Evolutionary conservation across 2,329 filamentous ascomycete genomes (phyloP).

Genomic region (Aspergillus sclerotialis): DNA sequence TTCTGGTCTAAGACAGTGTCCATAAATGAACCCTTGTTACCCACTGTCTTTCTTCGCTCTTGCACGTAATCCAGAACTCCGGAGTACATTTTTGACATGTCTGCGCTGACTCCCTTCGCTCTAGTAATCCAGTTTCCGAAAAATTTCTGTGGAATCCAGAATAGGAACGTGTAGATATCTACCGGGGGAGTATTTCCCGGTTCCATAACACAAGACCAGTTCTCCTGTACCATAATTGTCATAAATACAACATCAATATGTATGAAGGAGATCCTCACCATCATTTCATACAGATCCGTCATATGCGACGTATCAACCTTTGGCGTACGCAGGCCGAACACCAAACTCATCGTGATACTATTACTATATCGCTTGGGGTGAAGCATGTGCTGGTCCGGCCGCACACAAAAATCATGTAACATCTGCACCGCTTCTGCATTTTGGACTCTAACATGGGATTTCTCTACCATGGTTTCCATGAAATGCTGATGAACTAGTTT

Average conservation of each 20-base stretch:
- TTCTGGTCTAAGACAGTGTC: conserved; percentile 38
- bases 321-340: conserved; percentile 29
- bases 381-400: conserved; percentile 34
- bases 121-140: conserved; percentile 37
- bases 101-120: conserved; percentile 28
- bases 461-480: conserved; percentile 40
- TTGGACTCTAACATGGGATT: conserved; percentile 35
- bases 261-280: conserved; percentile 13
- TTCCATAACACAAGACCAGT: conserved; percentile 40
- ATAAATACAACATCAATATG: not conserved
- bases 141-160: conserved; percentile 35
- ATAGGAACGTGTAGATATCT: conserved; percentile 40
- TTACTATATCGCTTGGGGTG: conserved; percentile 45
- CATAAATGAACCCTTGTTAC: conserved; percentile 27
- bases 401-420: conserved; percentile 35
- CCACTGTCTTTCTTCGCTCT: conserved; percentile 22
- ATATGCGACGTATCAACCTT: conserved; percentile 28
- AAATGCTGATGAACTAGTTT: conserved; percentile 40
- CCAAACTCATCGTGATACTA: conserved; percentile 39
- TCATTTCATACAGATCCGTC: conserved; percentile 34
- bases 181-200: conserved; percentile 43
- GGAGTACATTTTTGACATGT: conserved; percentile 38
- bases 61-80: conserved; percentile 28
- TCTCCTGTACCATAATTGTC: conserved; percentile 13
- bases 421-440: conserved; percentile 45